Base-by-base conservation (phyloP, 805 yeast species). In the Saccharomycopsis lassenensis region DNA sequence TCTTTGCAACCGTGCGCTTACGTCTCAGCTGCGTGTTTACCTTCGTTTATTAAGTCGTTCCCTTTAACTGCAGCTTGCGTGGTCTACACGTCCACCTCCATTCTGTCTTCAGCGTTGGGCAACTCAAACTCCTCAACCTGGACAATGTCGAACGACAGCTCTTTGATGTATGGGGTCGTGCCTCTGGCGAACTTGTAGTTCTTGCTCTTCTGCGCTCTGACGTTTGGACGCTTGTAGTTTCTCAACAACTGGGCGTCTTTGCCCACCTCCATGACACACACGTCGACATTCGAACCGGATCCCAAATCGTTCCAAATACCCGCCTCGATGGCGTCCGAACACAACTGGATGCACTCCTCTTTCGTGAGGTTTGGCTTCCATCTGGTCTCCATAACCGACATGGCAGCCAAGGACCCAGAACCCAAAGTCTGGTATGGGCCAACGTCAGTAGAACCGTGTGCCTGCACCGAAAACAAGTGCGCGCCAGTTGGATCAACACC, bases 271-370 rank as follows among this genome's bases (percentile, higher is more conserved):
- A 91, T 85, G 12, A 91, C 97, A 65, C 97, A 91, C 45, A 91
- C 65, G 57, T 91, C 98, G 24, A 91, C 97, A 54, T 91, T 91
- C 20, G 98, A 91, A 56, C 98, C 98, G 1, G 97, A 89, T 33
- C 98, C 98, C 54, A 89, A 71, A 67, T 91, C 98, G 60, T 91
- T 91, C 95, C 95, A 91, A 52, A 91, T 89, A 71, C 98, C 98
- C 12, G 95, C 85, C 61, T 84, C 83, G 52, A 91, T 91, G 18
- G 97, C 97, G 48, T 83, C 86, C 3, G 95, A 66, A 44, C 95
- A 89, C 36, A 91, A 67, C 48, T 73, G 75, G 63, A 86, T 75
- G n/a, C 97, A 97, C 56, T 85, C 94, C 32, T 86, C 94, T 55
- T 67, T 80, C 16, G 77, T 69, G 64, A 91, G 59, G 47, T 72